Evolutionary conservation across 2,329 filamentous ascomycete genomes (phyloP).

Genomic region (Monilinia vaccinii-corymbosi): DNA sequence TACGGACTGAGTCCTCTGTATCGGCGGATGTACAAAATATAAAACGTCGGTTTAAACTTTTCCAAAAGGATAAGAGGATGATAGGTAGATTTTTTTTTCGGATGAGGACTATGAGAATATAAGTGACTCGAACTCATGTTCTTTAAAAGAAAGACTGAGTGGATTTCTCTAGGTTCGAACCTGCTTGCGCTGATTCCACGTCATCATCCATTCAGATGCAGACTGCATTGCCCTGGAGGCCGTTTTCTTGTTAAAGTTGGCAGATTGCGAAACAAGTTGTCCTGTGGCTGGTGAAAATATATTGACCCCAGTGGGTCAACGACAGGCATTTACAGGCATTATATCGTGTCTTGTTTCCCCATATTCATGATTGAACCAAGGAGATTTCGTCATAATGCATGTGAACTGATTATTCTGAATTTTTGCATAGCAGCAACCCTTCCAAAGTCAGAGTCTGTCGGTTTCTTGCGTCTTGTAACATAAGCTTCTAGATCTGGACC

Average conservation of each 20-base stretch:
- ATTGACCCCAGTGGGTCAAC: background rate
- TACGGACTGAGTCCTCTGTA: background rate
- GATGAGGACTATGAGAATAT: background rate
- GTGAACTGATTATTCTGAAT: background rate
- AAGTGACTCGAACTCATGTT: background rate
- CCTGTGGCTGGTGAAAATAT: conserved; percentile 1
- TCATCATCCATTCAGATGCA: conserved; percentile 3
- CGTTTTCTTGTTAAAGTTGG: conserved; percentile 6
- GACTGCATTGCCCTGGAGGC: background rate
- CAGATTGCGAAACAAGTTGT: conserved; percentile 2
- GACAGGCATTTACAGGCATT: background rate
- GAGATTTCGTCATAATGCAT: conserved; percentile 9
- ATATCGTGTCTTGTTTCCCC: background rate
- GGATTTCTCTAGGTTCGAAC: background rate
- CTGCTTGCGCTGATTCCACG: conserved; percentile 4
- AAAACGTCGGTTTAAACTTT: background rate
- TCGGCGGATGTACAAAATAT: background rate
- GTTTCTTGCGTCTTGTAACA: background rate
- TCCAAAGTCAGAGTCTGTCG: background rate
- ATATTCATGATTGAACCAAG: background rate
- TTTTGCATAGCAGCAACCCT: background rate
- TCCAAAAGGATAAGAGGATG: background rate
- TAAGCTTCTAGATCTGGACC: background rate
- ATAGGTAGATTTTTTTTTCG: background rate
- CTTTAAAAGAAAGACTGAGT: conserved; percentile 8